Conservation (phyloP, 129 eudicot species). For the Cynara cardunculus region DNA sequence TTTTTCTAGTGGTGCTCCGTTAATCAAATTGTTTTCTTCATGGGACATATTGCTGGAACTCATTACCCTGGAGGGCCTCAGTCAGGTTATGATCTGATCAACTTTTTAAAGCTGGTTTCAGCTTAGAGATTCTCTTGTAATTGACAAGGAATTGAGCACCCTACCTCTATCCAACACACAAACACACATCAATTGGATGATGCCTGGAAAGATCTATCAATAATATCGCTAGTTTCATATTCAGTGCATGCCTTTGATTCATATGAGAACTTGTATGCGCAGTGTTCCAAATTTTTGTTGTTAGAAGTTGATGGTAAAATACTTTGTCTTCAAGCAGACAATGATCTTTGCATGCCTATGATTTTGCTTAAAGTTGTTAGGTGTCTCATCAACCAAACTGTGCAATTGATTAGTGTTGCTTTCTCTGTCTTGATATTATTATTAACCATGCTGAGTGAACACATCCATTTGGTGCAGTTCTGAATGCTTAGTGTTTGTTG, state of each 20-base stretch:
- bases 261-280: background rate
- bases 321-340: background rate
- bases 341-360: background rate
- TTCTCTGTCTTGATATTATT: background rate
- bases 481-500: background rate
- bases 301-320: background rate
- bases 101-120: background rate
- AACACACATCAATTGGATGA: background rate
- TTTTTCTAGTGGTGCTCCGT: slow-evolving; percentile 1
- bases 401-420: background rate
- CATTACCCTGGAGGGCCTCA: slow-evolving; percentile 47
- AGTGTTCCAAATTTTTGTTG: background rate
- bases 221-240: background rate
- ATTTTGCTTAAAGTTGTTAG: background rate
- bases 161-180: background rate
- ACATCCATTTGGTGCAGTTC: background rate
- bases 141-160: background rate
- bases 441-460: background rate
- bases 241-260: background rate
- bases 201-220: background rate
- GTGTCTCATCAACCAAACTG: background rate
- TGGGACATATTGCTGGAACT: slow-evolving; percentile 47
- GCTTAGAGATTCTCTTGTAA: background rate
- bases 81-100: slow-evolving; percentile 41
- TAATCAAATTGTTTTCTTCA: slow-evolving; percentile 26